Conservation (phyloP, 2,329 filamentous ascomycete species). For the Rachicladosporium sp. region DNA sequence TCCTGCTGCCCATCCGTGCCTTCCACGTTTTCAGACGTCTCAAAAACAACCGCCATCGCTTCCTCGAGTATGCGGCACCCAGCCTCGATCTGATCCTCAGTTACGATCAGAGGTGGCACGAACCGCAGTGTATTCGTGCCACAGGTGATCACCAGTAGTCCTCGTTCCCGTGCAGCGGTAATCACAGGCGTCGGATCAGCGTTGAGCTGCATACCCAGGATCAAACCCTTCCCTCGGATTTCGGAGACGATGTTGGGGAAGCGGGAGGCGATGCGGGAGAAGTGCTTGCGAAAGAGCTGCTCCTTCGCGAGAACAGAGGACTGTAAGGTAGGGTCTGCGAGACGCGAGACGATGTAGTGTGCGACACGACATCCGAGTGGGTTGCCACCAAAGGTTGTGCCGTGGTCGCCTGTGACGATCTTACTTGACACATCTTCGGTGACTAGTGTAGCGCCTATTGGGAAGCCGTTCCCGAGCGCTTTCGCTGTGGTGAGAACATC, state of each 20-base stretch:
- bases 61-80: conserved; percentile 66
- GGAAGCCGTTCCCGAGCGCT: conserved; percentile 91
- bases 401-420: conserved; percentile 69
- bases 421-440: conserved; percentile 56
- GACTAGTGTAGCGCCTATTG: conserved; percentile 71
- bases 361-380: conserved; percentile 74
- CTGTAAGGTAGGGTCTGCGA: conserved; percentile 61
- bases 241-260: conserved; percentile 66
- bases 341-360: conserved; percentile 68
- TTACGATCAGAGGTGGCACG: conserved; percentile 75
- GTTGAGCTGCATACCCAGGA: conserved; percentile 73
- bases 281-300: conserved; percentile 45
- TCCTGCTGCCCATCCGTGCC: conserved; percentile 34
- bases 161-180: conserved; percentile 74
- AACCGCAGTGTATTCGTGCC: conserved; percentile 88
- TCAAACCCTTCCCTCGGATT: conserved; percentile 69
- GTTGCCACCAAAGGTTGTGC: conserved; percentile 89
- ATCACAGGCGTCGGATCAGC: conserved; percentile 63
- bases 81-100: conserved; percentile 64
- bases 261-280: conserved; percentile 43
- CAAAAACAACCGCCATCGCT: conserved; percentile 46
- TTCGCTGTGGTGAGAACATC: conserved; percentile 92
- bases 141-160: conserved; percentile 80
- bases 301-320: conserved; percentile 57
- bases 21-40: conserved; percentile 23